phyloP scores from a whole-genome alignment of 257 asterid genomes.

The Phtheirospermum japonicum region DNA sequence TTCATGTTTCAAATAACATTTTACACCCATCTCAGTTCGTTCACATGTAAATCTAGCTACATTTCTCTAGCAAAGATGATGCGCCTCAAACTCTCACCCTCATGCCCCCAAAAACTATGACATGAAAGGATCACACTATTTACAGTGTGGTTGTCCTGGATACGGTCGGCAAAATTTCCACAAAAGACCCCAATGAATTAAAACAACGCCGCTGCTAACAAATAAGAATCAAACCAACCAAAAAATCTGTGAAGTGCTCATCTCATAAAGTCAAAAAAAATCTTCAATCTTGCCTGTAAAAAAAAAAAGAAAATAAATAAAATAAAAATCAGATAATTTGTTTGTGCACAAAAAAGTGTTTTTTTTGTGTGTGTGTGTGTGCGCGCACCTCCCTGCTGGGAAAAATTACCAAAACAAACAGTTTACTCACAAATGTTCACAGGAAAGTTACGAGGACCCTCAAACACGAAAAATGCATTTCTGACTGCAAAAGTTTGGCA shows the following conservation, averaged over 20 bases:
- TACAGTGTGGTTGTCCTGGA: constrained; percentile 41
- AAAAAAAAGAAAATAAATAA: too few relatives aligned
- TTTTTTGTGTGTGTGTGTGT: neutral
- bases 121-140: constrained; percentile 59
- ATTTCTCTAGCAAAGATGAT: constrained; percentile 8
- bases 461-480: constrained; percentile 26
- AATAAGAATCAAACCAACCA: constrained; percentile 25
- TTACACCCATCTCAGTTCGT: neutral
- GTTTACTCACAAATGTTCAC: constrained; percentile 25
- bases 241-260: constrained; percentile 30
- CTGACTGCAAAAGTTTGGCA: constrained; percentile 21
- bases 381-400: neutral
- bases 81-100: constrained; percentile 49
- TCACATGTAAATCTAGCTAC: neutral
- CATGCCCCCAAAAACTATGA: constrained; percentile 58
- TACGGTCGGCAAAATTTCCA: constrained; percentile 25
- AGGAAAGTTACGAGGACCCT: constrained; percentile 29
- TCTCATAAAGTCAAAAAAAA: constrained; percentile 26
- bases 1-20: neutral
- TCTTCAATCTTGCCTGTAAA: constrained; percentile 38
- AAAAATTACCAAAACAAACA: constrained; percentile 2
- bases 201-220: constrained; percentile 19
- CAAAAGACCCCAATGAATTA: constrained; percentile 16
- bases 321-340: constrained; percentile 2
- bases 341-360: neutral